A percentile compares a stretch with the other conserved stretches of the same genome.
These are phyloP conservation scores for Amphibolis antarctica DNA, from an alignment of 106 monocot species.

Conservation along the genomic window DNA sequence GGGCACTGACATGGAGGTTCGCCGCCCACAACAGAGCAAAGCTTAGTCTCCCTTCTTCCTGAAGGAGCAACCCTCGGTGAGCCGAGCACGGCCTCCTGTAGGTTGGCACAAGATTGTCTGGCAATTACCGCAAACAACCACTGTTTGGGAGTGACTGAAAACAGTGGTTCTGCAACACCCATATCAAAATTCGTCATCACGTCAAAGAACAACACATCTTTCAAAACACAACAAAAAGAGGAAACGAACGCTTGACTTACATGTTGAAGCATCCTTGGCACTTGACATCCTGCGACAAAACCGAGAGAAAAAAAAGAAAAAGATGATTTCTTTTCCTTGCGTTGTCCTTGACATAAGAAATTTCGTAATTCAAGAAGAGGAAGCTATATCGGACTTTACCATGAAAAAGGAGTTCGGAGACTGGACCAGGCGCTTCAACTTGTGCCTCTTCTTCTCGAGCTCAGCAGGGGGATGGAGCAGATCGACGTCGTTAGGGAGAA, in stretches of 20 bases:
- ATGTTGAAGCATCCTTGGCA: slow-evolving; percentile 66
- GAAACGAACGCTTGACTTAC: slow-evolving; percentile 12
- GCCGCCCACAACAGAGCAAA: too few relatives aligned
- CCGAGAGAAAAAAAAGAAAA: neutral
- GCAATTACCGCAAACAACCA: too few relatives aligned
- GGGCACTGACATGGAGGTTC: too few relatives aligned
- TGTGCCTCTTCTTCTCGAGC: slow-evolving; percentile 51
- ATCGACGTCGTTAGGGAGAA: slow-evolving; percentile 55
- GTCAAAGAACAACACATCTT: neutral
- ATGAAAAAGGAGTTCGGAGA: slow-evolving; percentile 61
- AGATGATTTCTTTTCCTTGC: neutral
- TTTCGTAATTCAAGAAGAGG: too few relatives aligned
- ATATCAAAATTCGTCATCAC: too few relatives aligned
- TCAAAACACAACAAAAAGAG: neutral
- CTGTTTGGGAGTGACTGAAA: too few relatives aligned
- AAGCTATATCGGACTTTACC: slow-evolving; percentile 10
- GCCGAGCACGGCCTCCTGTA: too few relatives aligned
- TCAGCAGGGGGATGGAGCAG: slow-evolving; percentile 49
- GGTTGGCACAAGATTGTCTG: too few relatives aligned
- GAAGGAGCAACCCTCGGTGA: too few relatives aligned
- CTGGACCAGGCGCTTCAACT: slow-evolving; percentile 55
- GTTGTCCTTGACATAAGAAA: too few relatives aligned
- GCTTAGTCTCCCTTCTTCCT: too few relatives aligned
- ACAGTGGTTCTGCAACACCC: too few relatives aligned
- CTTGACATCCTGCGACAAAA: slow-evolving; percentile 41